Evolutionary conservation across 2,329 filamentous ascomycete species (phyloP), one percentile per base, ranked within the genome.

Genomic region (Alternaria sp.): DNA sequence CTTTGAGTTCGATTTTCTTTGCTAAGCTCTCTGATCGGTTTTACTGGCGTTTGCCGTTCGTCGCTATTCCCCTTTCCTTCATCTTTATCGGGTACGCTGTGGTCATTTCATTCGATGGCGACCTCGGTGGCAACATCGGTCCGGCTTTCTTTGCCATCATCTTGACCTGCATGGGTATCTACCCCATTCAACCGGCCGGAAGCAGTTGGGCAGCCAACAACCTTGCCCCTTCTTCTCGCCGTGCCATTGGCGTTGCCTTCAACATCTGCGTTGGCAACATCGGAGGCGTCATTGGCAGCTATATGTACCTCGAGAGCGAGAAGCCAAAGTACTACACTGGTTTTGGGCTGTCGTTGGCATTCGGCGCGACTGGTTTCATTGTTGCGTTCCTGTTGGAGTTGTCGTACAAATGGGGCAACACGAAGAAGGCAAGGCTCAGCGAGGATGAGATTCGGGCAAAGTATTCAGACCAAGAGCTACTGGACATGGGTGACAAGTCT

Each of bases 71-170:
- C 0, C 65, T 82, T 3, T 73, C 79, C 1, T 78, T 81, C 5
- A 67, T 73, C 51, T 67, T 67, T 32, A 68, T 72, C 28, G 71
- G 67, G 5, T 74, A 73, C 44, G 56, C 69, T 10, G 41, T 74
- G 48, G 78, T 80, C 12, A 79, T 82, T 12, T 78, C 83, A 1
- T 79, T 80, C 18, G 75, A 78, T 34, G 78, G 68, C 5, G 65
- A 80, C 11, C 78, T 82, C 22, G 62, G 75, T 20, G 60, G 77
- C 25, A 82, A 83, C 54, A 75, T 84, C 18, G 79, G 74, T 0
- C 65, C 79, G 0, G 79, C 79, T 54, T 83, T 82, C 61, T 82
- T 83, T 50, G 81, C 78, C 1, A 78, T 84, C 30, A 81, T 79
- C 40, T 66, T 85, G 5, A 79, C 82, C 0, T 82, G 75, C 30